Conservation (phyloP, 116 monocot genomes). For the Trichopus zeylanicus region DNA sequence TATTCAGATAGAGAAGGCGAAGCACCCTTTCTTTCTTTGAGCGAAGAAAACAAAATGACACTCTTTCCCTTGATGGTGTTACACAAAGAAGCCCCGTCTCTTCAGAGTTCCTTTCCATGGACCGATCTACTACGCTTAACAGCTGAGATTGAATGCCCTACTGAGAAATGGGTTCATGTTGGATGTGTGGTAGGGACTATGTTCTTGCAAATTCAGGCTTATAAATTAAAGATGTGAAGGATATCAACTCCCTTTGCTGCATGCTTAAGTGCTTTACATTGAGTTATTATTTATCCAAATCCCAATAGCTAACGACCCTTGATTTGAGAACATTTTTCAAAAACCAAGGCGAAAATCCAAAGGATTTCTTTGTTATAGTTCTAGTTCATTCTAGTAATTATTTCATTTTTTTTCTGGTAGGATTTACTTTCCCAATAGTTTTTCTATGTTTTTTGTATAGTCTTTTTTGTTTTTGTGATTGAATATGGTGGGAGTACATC, state of each 20-base stretch:
- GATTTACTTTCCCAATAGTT: background rate
- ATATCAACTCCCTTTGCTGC: background rate
- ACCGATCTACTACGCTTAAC: slow-evolving; percentile 28
- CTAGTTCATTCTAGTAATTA: background rate
- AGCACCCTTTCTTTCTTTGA: slow-evolving; percentile 61
- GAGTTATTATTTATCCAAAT: too few species aligned
- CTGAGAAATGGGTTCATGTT: slow-evolving; percentile 80
- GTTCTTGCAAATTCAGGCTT: background rate
- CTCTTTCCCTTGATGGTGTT: slow-evolving; percentile 51
- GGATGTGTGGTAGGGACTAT: slow-evolving; percentile 59
- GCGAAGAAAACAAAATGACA: slow-evolving; percentile 44
- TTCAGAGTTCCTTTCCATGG: slow-evolving; percentile 24
- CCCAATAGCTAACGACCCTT: too few species aligned
- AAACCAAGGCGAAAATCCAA: background rate
- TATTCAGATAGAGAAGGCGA: slow-evolving; percentile 17
- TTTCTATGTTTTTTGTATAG: background rate
- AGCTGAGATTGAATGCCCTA: slow-evolving; percentile 28
- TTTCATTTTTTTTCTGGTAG: background rate
- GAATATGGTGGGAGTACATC: too few species aligned
- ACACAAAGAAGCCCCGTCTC: slow-evolving; percentile 42
- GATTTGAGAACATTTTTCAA: too few species aligned
- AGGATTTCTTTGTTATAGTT: background rate
- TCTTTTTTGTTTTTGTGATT: too few species aligned
- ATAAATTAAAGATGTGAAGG: too few species aligned
- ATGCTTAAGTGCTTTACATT: too few species aligned